phyloP scores from a whole-genome alignment of 352 stramenopile genomes.

The Saprolegnia diclina region DNA sequence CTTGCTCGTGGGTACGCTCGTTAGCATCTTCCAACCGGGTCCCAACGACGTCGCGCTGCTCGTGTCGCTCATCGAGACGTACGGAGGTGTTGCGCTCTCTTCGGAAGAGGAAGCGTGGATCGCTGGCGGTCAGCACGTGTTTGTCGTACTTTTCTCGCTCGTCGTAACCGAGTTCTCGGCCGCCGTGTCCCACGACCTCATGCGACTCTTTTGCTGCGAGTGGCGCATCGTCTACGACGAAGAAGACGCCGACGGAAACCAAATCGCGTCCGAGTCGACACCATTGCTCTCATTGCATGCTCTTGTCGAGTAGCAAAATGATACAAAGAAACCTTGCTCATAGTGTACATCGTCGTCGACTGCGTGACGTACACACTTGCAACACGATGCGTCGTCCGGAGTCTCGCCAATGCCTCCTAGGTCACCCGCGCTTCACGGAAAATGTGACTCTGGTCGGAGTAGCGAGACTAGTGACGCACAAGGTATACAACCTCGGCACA shows the following conservation, averaged over 20 bases:
- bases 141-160: not conserved
- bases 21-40: not conserved
- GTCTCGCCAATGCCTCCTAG: no score
- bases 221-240: conserved; percentile 3
- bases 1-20: not conserved
- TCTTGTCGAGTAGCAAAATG: no score
- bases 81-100: not conserved
- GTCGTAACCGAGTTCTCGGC: conserved; percentile 9
- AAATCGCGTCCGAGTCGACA: no score
- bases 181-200: conserved; percentile 14
- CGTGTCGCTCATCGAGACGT: not conserved
- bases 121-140: not conserved
- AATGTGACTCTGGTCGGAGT: no score
- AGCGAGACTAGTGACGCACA: no score
- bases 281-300: not conserved
- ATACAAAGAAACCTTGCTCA: no score
- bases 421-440: no score
- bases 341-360: no score
- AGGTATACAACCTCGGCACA: no score
- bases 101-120: not conserved
- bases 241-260: not conserved
- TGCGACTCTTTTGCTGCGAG: conserved; percentile 21
- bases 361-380: no score
- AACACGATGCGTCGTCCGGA: no score
- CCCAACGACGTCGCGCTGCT: not conserved